Base-by-base conservation (phyloP, 257 asterid species). In the Gentiana macrophylla region DNA sequence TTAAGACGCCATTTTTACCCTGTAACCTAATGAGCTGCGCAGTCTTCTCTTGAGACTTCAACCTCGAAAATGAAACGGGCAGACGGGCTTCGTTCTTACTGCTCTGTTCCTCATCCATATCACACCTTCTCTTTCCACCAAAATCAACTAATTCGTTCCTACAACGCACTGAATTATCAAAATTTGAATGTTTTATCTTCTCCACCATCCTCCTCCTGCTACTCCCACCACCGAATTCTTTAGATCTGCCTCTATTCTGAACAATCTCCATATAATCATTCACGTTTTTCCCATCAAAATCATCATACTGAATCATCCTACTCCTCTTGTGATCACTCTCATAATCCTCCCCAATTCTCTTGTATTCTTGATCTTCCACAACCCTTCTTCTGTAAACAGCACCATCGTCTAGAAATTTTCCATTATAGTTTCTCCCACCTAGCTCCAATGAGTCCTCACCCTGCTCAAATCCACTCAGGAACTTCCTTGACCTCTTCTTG, bases 1-100 rank as follows among this genome's bases (percentile, higher is more conserved):
- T 89, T 74, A 93, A 64, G 51, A 89, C 94, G 61, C 99, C 97
- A 65, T 84, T 93, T 78, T 93, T 89, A 50, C 99, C 97, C 79
- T 93, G 97, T 67, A 84, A 65, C 73, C 97, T 80, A 32, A 93
- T 84, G n/a, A 89, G 79, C 71, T 85, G 81, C 34, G 75, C 70
- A 35, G 74, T 56, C 46, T 59, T 63, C 63, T 79, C 77, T 62
- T 62, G 82, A 70, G 69, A 69, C 71, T 84, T 86, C 68, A 72
- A 65, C 72, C 76, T 78, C 65, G 75, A 48, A 68, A 72, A 68
- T 3, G 95, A 81, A 70, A 67, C 68, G 6, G 90, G 88, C 66
- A 69, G 62, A 50, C 64, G 78, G n/a, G 74, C 61, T 64, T 80
- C 93, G 60, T 51, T 71, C 86, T 63, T 74, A 49, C 74, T 60